Conservation (phyloP, 1,284 basidiomycete genomes). For the Moniliophthora roreri region DNA sequence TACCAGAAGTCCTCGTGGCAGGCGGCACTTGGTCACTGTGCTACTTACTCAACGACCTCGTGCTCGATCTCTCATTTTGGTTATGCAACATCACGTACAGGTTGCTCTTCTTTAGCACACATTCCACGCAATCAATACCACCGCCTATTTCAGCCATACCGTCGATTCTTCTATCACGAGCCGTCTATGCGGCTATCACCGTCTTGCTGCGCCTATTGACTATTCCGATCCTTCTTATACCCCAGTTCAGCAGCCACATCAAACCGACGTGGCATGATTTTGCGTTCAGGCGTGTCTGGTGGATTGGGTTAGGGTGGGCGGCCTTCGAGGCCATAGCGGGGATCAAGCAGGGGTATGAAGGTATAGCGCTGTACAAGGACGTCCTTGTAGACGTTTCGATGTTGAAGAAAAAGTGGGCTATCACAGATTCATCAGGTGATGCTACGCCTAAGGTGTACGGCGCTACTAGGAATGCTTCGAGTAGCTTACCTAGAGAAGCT, state of each 20-base stretch:
- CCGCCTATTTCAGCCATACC: constrained; percentile 29
- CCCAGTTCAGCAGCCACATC: constrained; percentile 39
- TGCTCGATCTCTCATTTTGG: neutral
- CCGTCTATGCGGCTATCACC: constrained; percentile 48
- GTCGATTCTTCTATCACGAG: constrained; percentile 43
- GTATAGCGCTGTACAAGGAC: constrained; percentile 63
- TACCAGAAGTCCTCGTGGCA: constrained; percentile 59
- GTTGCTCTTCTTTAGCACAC: neutral
- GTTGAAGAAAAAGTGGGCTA: constrained; percentile 1
- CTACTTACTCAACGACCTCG: constrained; percentile 40
- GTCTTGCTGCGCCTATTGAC: constrained; percentile 55
- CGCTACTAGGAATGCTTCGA: neutral
- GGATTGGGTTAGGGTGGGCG: constrained; percentile 71
- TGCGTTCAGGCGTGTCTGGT: constrained; percentile 69
- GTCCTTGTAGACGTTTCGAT: constrained; percentile 48
- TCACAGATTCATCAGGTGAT: neutral
- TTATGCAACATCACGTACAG: neutral
- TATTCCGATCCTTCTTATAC: constrained; percentile 53
- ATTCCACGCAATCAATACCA: constrained; percentile 17
- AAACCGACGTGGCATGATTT: constrained; percentile 54
- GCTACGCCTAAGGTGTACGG: neutral
- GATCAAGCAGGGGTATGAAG: constrained; percentile 67
- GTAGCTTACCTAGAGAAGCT: neutral
- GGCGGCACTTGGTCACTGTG: constrained; percentile 60
- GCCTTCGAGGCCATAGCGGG: constrained; percentile 62